Conservation (phyloP, 2,329 filamentous ascomycete species). For the Rhexocercosporidium sp. region DNA sequence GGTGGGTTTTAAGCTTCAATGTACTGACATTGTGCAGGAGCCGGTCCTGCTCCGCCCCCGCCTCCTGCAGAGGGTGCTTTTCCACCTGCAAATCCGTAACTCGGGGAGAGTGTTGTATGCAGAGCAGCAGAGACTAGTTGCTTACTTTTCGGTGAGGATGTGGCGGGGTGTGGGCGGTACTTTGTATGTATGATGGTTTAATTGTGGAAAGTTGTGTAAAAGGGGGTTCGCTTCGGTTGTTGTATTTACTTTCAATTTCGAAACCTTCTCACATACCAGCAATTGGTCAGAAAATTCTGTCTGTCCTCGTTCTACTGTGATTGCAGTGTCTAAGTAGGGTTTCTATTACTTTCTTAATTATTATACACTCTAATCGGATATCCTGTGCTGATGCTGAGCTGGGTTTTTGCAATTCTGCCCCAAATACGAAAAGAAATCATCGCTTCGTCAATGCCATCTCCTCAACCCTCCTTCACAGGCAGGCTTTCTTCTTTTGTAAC, state of each 20-base stretch:
- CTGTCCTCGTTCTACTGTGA: not conserved
- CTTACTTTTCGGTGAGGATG: not conserved
- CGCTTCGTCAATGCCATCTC: too few species aligned
- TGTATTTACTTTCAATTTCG: constrained; percentile 4
- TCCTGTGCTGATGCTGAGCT: not conserved
- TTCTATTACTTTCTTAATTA: not conserved
- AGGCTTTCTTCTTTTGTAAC: not conserved
- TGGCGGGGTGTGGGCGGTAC: not conserved
- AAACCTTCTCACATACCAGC: not conserved
- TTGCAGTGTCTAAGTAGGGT: not conserved
- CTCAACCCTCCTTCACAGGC: not conserved
- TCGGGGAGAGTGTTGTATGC: not conserved
- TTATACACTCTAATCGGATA: too few species aligned
- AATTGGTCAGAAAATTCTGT: not conserved
- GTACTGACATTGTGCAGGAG: not conserved
- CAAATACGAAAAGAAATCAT: not conserved
- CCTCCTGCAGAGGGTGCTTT: constrained; percentile 4
- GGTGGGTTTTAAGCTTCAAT: not conserved
- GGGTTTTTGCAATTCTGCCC: not conserved
- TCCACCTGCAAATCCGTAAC: not conserved
- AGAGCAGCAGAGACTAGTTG: too few species aligned
- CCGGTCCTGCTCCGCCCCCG: not conserved
- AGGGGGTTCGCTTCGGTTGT: constrained; percentile 2
- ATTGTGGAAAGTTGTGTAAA: not conserved
- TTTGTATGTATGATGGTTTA: not conserved